Evolutionary conservation across 768 basidiomycete species (phyloP).

Genomic region (Mycena vulgaris): DNA sequence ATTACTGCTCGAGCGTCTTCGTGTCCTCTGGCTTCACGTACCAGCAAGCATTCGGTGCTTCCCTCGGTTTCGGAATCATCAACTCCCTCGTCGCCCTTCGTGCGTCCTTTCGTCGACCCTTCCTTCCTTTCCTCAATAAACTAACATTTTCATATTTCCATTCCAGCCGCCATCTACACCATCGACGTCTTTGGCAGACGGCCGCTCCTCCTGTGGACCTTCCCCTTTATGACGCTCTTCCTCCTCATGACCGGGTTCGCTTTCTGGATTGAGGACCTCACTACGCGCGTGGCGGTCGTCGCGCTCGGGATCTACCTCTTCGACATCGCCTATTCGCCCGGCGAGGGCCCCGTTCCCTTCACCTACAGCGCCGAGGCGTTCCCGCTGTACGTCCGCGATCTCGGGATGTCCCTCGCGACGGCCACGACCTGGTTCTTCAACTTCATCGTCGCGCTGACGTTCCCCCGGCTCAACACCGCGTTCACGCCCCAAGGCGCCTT

Average conservation of each 20-base stretch:
- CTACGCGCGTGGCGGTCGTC: constrained; percentile 23
- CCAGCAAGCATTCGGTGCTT: constrained; percentile 67
- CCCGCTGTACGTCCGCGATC: constrained; percentile 77
- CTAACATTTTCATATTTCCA: neutral
- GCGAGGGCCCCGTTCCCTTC: constrained; percentile 87
- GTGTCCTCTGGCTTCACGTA: constrained; percentile 62
- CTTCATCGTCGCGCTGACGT: constrained; percentile 77
- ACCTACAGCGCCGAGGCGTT: constrained; percentile 60
- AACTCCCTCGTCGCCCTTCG: constrained; percentile 63
- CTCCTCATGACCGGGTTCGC: constrained; percentile 75
- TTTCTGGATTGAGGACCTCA: constrained; percentile 50
- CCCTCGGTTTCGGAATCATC: constrained; percentile 69
- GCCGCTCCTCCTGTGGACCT: constrained; percentile 69
- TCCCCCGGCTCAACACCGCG: constrained; percentile 75
- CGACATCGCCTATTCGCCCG: constrained; percentile 76
- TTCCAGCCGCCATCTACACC: constrained; percentile 60
- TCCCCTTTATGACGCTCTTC: constrained; percentile 75
- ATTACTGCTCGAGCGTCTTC: constrained; percentile 78
- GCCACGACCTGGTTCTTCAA: constrained; percentile 75
- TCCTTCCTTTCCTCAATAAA: neutral
- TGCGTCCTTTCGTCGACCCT: neutral
- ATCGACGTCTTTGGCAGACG: constrained; percentile 77
- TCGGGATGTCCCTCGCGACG: constrained; percentile 82
- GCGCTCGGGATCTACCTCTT: constrained; percentile 58
- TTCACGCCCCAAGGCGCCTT: constrained; percentile 83